phyloP scores from a whole-genome alignment of 1,139 yeast genomes.

The Hyphopichia khmerensis region DNA sequence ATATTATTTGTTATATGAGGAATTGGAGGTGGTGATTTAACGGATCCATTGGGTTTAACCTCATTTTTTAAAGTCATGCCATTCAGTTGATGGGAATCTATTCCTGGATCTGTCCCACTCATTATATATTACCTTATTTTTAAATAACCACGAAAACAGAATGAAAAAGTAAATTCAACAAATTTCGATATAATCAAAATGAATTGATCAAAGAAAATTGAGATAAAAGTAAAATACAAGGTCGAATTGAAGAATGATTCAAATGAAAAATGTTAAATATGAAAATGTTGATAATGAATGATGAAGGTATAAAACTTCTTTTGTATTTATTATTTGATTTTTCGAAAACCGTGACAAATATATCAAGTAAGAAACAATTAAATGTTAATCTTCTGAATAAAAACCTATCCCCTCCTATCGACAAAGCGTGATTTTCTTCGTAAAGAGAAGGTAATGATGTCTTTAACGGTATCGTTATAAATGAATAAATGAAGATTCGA shows the following conservation, averaged over 20 bases:
- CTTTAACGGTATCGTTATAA: neutral
- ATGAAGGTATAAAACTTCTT: too few species aligned
- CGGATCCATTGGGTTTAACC: neutral
- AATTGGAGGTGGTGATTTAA: constrained; percentile 42
- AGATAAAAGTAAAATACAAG: neutral
- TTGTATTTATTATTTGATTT: too few species aligned
- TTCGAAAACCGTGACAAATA: neutral
- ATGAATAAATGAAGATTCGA: too few species aligned
- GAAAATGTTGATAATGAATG: too few species aligned
- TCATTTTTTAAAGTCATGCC: neutral
- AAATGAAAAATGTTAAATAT: neutral
- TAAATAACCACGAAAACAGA: neutral
- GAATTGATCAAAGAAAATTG: too few species aligned
- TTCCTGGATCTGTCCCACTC: neutral
- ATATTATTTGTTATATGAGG: constrained; percentile 80
- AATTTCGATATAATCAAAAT: too few species aligned
- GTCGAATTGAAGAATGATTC: neutral
- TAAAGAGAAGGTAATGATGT: neutral
- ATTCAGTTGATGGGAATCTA: neutral
- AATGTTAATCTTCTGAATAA: neutral
- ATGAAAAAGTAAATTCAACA: neutral
- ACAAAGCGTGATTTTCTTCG: too few species aligned
- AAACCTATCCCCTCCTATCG: neutral
- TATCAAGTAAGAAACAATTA: neutral
- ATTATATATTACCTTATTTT: neutral